A percentile compares a stretch with the other conserved stretches of the same genome.
phyloP scores from a whole-genome alignment of 257 asterid species.

The Avicennia marina region DNA sequence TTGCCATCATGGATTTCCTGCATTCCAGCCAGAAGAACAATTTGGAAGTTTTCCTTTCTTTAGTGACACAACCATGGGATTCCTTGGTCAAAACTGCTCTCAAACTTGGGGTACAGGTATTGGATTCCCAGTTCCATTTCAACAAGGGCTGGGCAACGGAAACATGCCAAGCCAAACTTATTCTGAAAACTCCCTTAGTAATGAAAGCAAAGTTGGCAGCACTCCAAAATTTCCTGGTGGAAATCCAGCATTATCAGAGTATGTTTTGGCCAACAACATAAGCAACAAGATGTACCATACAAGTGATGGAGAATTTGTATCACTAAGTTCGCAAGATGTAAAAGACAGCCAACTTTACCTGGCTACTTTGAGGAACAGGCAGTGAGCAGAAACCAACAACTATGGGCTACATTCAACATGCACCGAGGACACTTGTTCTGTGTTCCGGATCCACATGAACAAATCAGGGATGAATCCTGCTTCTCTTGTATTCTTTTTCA shows the following conservation, averaged over 20 bases:
- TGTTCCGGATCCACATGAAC: too few species aligned
- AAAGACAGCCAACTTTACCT: slow-evolving; percentile 1
- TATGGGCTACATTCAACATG: neutral
- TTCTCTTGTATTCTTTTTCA: too few species aligned
- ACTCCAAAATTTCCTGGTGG: slow-evolving; percentile 10
- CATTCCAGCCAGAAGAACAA: slow-evolving; percentile 5
- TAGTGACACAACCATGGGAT: slow-evolving; percentile 4
- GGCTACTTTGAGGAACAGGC: slow-evolving; percentile 9
- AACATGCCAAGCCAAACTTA: slow-evolving; percentile 11
- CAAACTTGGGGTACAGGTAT: neutral
- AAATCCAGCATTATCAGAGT: slow-evolving; percentile 15
- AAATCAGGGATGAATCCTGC: too few species aligned
- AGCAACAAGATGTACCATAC: neutral
- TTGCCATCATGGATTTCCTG: slow-evolving; percentile 15
- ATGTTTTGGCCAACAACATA: slow-evolving; percentile 7
- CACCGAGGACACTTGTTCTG: too few species aligned
- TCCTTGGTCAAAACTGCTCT: slow-evolving; percentile 1
- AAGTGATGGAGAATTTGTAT: neutral
- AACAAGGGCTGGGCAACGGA: slow-evolving; percentile 12
- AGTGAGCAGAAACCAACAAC: neutral
- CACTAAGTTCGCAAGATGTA: neutral
- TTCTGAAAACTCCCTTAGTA: slow-evolving; percentile 11
- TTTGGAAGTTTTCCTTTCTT: slow-evolving; percentile 13
- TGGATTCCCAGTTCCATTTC: slow-evolving; percentile 17
- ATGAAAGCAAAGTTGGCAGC: neutral